Evolutionary conservation across 305 asterid species (phyloP), one percentile per base, ranked within the genome.

Genomic region (Ajuga reptans): DNA sequence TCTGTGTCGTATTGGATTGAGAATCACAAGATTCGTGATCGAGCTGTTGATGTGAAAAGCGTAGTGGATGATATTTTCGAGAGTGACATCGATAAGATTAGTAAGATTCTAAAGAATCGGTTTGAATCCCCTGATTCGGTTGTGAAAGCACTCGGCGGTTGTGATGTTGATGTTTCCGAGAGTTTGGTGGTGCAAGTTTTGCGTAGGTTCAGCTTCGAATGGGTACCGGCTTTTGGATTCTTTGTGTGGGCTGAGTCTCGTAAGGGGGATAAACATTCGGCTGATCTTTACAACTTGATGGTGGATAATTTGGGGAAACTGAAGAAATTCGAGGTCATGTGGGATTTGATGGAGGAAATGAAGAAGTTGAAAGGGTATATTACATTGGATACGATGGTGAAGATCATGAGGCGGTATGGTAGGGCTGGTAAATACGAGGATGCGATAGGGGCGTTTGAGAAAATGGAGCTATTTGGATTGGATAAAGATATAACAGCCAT

Each of bases 281-380:
- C 95, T n/a, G 74, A 76, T 31, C 59, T 86, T 64, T 87, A 89
- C 72, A 79, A 83, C 75, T 46, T 78, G 74, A 79, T 90, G 90
- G 83, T 90, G 39, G 95, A 86, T 68, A 84, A 66, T 69, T 77
- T 93, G 85, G 99, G 97, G 14, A 90, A 83, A 71, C 33, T 78
- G 0, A 86, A 54, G 83, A 85, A 83, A 41, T 90, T 90, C 24
- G 86, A 78, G 59, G 42, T 85, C 54, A 83, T 90, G 95, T 89
- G 89, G 94, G 89, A 86, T 33, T 67, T 93, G 36, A 77, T 87
- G 68, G 89, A 83, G 46, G 89, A 90, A 72, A 93, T 93, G 99
- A 81, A 78, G 56, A 64, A 42, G n/a, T 27, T 83, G 70, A 73
- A 78, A 60, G 90, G 87, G 31, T 90, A 73, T 37, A 39, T 89